Percentiles rank a stretch among this genome's conserved stretches.
Conservation (phyloP, 805 yeast species). For the Lipomyces lipofer region DNA sequence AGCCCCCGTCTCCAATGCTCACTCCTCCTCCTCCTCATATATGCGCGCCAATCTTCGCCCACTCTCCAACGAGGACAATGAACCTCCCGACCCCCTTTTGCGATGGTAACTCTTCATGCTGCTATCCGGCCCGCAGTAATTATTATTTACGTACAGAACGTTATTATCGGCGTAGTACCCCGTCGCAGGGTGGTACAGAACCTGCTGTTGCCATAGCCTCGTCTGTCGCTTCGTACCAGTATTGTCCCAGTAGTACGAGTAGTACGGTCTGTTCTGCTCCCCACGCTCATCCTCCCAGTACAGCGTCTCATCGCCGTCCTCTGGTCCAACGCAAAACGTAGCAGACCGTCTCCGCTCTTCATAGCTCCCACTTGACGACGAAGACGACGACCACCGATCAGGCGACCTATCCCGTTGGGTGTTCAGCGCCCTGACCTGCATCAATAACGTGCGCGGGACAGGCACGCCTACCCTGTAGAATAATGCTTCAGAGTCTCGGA, state of each 20-base stretch:
- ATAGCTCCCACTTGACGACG: not conserved
- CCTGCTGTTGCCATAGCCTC: slow-evolving; percentile 9
- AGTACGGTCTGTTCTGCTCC: not conserved
- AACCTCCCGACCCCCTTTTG: slow-evolving; percentile 7
- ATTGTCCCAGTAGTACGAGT: not conserved
- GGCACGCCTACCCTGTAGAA: slow-evolving; percentile 13
- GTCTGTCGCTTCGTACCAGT: not conserved
- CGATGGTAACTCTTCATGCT: slow-evolving; percentile 9
- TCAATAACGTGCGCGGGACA: slow-evolving; percentile 9
- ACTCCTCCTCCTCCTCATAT: slow-evolving; percentile 20
- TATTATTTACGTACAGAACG: not conserved
- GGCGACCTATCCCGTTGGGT: slow-evolving; percentile 1
- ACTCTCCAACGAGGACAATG: slow-evolving; percentile 12
- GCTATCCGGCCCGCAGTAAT: not conserved
- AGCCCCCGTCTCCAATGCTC: not conserved
- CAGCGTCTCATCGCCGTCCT: slow-evolving; percentile 1
- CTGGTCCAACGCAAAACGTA: not conserved
- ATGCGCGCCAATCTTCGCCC: slow-evolving; percentile 14
- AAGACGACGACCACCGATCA: not conserved
- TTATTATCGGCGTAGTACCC: no score
- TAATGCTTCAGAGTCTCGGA: slow-evolving; percentile 16
- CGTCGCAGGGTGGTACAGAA: slow-evolving; percentile 2
- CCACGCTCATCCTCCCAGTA: slow-evolving; percentile 15
- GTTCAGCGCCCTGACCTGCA: slow-evolving; percentile 6
- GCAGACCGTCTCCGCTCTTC: slow-evolving; percentile 8